Conservation (phyloP, 2,329 filamentous ascomycete species). For the Aspergillus udagawae region DNA sequence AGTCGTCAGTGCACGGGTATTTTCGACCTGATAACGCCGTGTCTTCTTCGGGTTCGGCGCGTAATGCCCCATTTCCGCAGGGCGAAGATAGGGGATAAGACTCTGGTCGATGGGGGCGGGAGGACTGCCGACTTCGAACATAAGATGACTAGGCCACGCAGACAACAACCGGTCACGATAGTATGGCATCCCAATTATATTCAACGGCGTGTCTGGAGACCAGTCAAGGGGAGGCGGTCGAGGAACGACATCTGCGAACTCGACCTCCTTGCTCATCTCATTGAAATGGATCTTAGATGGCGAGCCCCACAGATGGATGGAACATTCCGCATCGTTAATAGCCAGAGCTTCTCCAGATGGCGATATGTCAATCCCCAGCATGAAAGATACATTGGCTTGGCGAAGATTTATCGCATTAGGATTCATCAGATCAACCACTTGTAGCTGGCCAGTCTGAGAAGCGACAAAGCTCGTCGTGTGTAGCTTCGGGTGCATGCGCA, state of each 20-base stretch:
- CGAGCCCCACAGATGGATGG: constrained; percentile 84
- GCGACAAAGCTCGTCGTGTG: constrained; percentile 91
- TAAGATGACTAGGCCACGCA: constrained; percentile 78
- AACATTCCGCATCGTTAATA: constrained; percentile 72
- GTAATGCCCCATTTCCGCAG: constrained; percentile 71
- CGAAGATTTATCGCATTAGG: constrained; percentile 81
- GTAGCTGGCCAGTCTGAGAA: constrained; percentile 87
- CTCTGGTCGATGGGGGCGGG: constrained; percentile 69
- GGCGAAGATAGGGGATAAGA: constrained; percentile 64
- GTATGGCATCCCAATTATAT: constrained; percentile 83
- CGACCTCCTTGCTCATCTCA: constrained; percentile 71
- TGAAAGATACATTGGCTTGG: constrained; percentile 73
- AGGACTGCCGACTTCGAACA: constrained; percentile 82
- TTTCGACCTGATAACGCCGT: constrained; percentile 77
- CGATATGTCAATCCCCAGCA: constrained; percentile 79
- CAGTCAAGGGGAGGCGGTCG: constrained; percentile 64
- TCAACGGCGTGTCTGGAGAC: constrained; percentile 73
- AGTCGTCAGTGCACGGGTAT: constrained; percentile 63
- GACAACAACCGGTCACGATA: constrained; percentile 86
- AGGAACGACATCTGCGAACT: constrained; percentile 68
- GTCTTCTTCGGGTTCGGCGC: constrained; percentile 71
- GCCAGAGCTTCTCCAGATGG: constrained; percentile 83
- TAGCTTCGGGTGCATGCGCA: constrained; percentile 94
- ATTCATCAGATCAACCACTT: constrained; percentile 94
- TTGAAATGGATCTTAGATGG: constrained; percentile 82